Conservation (phyloP, 768 basidiomycete species). For the Tephrocybe sp. region DNA sequence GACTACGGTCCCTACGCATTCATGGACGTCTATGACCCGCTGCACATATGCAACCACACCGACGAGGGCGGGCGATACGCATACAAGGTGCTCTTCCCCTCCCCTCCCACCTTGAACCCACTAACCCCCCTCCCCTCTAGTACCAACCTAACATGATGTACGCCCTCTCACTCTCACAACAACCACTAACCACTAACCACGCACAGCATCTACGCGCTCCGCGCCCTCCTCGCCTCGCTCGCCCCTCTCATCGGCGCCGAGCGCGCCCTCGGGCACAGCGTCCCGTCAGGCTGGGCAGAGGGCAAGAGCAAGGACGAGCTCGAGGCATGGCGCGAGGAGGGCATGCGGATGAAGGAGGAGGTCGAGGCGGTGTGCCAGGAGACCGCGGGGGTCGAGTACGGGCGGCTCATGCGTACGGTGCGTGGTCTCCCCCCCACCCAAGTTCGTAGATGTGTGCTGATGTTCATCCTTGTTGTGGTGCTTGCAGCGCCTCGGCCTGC, state of each 20-base stretch:
- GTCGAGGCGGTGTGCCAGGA: constrained; percentile 62
- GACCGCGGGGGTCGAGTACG: constrained; percentile 65
- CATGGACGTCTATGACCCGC: constrained; percentile 88
- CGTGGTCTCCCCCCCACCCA: not conserved
- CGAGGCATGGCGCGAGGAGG: constrained; percentile 60
- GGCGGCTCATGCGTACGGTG: constrained; percentile 68
- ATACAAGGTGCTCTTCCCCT: constrained; percentile 45
- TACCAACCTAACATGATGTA: constrained; percentile 81
- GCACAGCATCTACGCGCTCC: constrained; percentile 74
- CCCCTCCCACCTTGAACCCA: not conserved
- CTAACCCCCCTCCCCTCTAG: constrained; percentile 28
- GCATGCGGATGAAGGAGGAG: constrained; percentile 55
- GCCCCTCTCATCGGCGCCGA: constrained; percentile 89
- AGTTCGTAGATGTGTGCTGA: not conserved
- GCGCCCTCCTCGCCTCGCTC: constrained; percentile 73
- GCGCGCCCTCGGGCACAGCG: constrained; percentile 49
- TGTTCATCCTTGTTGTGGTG: not conserved
- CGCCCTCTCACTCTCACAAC: constrained; percentile 19
- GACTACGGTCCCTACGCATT: constrained; percentile 91
- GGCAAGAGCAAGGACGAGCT: constrained; percentile 50
- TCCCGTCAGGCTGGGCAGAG: constrained; percentile 64
- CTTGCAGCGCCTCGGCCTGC: constrained; percentile 81
- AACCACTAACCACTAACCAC: constrained; percentile 1
- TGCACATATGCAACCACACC: constrained; percentile 90
- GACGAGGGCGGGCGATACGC: constrained; percentile 79